Evolutionary conservation across 2,329 filamentous ascomycete species (phyloP).

Genomic region (Fusarium lyarnte): DNA sequence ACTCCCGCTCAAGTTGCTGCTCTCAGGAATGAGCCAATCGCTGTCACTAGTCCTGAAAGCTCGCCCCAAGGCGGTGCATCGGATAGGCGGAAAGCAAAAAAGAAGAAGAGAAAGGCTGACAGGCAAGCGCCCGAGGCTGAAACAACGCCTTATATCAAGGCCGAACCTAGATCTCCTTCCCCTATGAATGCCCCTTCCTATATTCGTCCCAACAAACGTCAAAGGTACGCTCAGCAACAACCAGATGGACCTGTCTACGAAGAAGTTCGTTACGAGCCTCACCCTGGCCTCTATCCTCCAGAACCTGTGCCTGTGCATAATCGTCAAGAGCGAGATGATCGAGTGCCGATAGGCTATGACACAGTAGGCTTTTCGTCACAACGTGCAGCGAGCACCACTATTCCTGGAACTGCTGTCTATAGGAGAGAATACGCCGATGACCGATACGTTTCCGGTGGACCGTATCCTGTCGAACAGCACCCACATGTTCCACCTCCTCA

Average conservation of each 20-base stretch:
- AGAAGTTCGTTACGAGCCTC: conserved; percentile 56
- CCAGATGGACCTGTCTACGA: conserved; percentile 41
- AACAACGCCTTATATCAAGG: conserved; percentile 67
- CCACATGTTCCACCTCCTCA: conserved; percentile 51
- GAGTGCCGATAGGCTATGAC: conserved; percentile 50
- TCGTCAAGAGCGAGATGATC: conserved; percentile 44
- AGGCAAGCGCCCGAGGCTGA: conserved; percentile 58
- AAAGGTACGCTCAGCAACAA: conserved; percentile 58
- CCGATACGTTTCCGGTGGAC: conserved; percentile 42
- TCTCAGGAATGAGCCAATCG: conserved; percentile 60
- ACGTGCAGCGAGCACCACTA: conserved; percentile 37
- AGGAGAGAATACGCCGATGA: conserved; percentile 49
- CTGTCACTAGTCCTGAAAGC: conserved; percentile 67
- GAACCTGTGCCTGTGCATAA: conserved; percentile 48
- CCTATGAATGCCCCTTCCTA: conserved; percentile 64
- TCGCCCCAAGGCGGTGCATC: conserved; percentile 62
- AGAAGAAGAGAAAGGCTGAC: conserved; percentile 64
- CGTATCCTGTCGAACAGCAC: conserved; percentile 48
- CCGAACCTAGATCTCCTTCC: conserved; percentile 72
- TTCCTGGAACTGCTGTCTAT: conserved; percentile 46
- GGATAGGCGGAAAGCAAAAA: conserved; percentile 62
- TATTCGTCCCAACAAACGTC: conserved; percentile 65
- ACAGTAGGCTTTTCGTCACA: conserved; percentile 36
- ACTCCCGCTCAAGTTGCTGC: conserved; percentile 65
- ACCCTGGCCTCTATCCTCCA: conserved; percentile 48